Evolutionary conservation across 1,139 yeast species (phyloP).

Genomic region (Protomyces arabidopsidicola): DNA sequence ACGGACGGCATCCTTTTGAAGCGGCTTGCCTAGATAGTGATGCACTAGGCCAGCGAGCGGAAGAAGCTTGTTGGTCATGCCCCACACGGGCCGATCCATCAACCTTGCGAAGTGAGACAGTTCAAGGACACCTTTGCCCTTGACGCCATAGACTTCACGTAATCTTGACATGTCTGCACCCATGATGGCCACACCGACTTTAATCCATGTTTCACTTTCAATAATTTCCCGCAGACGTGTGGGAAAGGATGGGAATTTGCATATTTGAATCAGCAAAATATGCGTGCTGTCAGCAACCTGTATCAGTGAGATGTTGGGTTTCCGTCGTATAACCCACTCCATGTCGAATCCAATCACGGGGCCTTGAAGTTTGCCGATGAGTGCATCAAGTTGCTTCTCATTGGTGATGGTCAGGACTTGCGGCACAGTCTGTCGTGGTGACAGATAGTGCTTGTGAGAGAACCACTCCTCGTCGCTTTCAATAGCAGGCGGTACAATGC

Average conservation of each 20-base stretch:
- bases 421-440: constrained; percentile 7
- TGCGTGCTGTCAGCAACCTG: constrained; percentile 14
- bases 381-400: constrained; percentile 18
- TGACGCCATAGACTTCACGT: constrained; percentile 19
- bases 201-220: constrained; percentile 8
- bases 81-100: constrained; percentile 13
- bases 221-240: constrained; percentile 1
- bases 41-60: constrained; percentile 2
- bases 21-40: constrained; percentile 10
- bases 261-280: constrained; percentile 17
- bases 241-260: constrained; percentile 12
- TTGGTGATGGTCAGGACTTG: constrained; percentile 13
- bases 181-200: constrained; percentile 22
- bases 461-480: not conserved
- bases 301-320: constrained; percentile 19
- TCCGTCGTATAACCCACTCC: constrained; percentile 9
- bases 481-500: not conserved
- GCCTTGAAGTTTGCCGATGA: constrained; percentile 6
- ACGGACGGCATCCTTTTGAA: constrained; percentile 14
- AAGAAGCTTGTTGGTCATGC: constrained; percentile 9
- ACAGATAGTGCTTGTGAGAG: constrained; percentile 2
- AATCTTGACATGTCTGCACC: constrained; percentile 19
- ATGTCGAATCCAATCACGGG: constrained; percentile 20
- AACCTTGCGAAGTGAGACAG: constrained; percentile 18
- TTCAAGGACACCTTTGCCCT: constrained; percentile 20